Evolutionary conservation across 2,329 filamentous ascomycete genomes (phyloP).

Genomic region (Alternaria sp.): DNA sequence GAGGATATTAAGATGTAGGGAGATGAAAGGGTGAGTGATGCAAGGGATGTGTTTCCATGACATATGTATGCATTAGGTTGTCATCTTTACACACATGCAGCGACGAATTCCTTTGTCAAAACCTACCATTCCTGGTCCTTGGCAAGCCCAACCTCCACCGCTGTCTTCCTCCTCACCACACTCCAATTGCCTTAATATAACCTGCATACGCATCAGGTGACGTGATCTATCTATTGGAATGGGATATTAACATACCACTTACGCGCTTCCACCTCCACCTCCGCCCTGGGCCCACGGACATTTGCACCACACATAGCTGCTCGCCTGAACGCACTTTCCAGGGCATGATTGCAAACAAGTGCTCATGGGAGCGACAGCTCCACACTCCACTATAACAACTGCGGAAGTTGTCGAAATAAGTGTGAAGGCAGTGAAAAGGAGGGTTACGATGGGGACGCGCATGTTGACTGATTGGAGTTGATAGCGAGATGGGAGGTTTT

Average conservation of each 20-base stretch:
- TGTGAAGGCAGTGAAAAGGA: background rate
- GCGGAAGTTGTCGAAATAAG: background rate
- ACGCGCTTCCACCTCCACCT: background rate
- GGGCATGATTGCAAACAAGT: background rate
- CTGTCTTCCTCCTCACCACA: background rate
- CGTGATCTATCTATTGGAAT: accelerated
- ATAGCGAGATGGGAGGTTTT: background rate
- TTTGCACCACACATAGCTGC: background rate
- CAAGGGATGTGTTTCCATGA: background rate
- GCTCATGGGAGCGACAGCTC: background rate
- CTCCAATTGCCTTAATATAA: accelerated
- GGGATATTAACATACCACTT: background rate
- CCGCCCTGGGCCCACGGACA: background rate
- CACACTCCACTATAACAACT: background rate
- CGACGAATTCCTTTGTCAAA: background rate
- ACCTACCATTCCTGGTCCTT: background rate
- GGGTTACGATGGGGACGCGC: background rate
- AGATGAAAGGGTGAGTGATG: background rate
- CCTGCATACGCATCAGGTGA: background rate
- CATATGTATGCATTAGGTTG: background rate
- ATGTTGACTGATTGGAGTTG: background rate
- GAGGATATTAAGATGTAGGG: background rate
- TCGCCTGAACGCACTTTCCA: background rate
- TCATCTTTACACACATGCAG: background rate
- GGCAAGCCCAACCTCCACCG: background rate